A percentile compares a stretch with the other conserved stretches of the same genome.
phyloP scores from a whole-genome alignment of 768 basidiomycete genomes.

The Rhizopogon vulgaris region DNA sequence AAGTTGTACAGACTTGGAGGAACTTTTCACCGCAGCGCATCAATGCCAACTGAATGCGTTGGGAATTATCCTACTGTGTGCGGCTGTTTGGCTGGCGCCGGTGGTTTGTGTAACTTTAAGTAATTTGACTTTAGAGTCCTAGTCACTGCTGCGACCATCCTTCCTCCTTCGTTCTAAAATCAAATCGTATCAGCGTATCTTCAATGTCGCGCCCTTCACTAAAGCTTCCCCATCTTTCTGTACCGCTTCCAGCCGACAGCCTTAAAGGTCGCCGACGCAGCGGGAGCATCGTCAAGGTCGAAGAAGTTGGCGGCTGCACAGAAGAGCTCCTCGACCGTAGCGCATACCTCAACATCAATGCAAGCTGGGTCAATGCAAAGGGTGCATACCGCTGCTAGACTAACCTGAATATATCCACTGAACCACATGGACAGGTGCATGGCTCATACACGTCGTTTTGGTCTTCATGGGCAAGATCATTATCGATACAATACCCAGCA shows the following conservation, averaged over 20 bases:
- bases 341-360: conserved; percentile 80
- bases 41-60: too few species aligned
- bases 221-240: conserved; percentile 45
- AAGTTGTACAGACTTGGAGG: too few species aligned
- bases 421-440: conserved; percentile 62
- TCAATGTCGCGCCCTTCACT: conserved; percentile 46
- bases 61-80: too few species aligned
- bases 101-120: neutral
- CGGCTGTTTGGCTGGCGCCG: neutral
- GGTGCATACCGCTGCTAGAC: conserved; percentile 38
- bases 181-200: neutral
- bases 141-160: neutral
- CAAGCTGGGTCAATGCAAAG: conserved; percentile 92
- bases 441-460: conserved; percentile 95
- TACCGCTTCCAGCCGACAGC: conserved; percentile 22
- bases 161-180: neutral
- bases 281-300: conserved; percentile 78
- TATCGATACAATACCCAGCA: conserved; percentile 90
- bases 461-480: conserved; percentile 87
- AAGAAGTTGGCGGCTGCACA: conserved; percentile 66
- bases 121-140: too few species aligned
- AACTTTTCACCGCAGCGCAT: too few species aligned
- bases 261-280: conserved; percentile 51
- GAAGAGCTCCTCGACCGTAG: conserved; percentile 78
- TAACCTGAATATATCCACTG: conserved; percentile 1